Evolutionary conservation across 768 basidiomycete genomes (phyloP).

Genomic region (Boletellus ananiceps): DNA sequence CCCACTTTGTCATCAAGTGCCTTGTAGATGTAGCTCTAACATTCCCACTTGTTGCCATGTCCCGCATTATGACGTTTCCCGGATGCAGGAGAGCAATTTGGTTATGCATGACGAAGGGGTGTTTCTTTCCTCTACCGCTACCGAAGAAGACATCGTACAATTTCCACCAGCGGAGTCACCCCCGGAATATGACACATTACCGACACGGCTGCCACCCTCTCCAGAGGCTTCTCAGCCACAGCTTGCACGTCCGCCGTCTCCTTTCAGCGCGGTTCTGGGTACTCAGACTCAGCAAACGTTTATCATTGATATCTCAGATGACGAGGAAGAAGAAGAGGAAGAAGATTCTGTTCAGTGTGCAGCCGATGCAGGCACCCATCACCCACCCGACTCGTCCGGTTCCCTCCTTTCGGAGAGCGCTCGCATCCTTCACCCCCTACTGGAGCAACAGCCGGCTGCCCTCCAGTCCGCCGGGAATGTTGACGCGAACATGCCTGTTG

Average conservation of each 20-base stretch:
- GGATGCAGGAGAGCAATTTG: slow-evolving; percentile 15
- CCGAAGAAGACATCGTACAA: slow-evolving; percentile 1
- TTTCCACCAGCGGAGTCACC: slow-evolving; percentile 2
- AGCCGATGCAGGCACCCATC: background rate
- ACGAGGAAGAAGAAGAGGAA: slow-evolving; percentile 21
- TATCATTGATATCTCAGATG: slow-evolving; percentile 32
- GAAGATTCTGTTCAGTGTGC: slow-evolving; percentile 3
- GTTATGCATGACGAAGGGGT: slow-evolving; percentile 5
- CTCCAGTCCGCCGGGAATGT: slow-evolving; percentile 2
- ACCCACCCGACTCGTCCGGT: slow-evolving; percentile 1
- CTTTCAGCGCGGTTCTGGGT: slow-evolving; percentile 25
- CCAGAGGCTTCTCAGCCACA: slow-evolving; percentile 13
- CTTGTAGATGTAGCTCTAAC: slow-evolving; percentile 31
- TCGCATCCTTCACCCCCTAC: background rate
- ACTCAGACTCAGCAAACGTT: slow-evolving; percentile 23
- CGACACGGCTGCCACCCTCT: background rate
- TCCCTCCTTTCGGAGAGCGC: background rate
- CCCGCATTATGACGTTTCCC: slow-evolving; percentile 1
- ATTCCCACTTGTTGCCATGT: slow-evolving; percentile 18
- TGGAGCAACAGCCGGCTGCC: background rate
- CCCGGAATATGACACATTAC: background rate
- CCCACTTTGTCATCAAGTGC: slow-evolving; percentile 23
- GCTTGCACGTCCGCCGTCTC: slow-evolving; percentile 12
- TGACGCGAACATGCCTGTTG: slow-evolving; percentile 2
- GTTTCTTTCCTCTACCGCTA: background rate